These are phyloP conservation scores for Warburgia ugandensis DNA, from an alignment of 164 flowering plant genomes.

Conservation along the genomic window DNA sequence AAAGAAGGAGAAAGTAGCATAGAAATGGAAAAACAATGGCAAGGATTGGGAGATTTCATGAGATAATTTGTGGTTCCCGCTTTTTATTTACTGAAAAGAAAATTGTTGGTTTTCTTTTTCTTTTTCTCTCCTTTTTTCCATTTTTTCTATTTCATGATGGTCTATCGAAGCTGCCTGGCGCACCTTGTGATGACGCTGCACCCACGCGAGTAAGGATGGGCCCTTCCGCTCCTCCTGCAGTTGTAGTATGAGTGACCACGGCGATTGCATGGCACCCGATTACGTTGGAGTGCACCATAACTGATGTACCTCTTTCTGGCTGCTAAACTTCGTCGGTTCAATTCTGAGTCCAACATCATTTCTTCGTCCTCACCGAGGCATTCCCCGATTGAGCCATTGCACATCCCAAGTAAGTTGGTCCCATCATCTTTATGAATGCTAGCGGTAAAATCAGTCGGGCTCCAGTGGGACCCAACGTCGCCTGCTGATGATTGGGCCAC, in stretches of 20 bases:
- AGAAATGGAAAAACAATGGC: neutral
- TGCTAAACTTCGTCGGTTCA: slow-evolving; percentile 15
- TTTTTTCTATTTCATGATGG: neutral
- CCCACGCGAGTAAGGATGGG: slow-evolving; percentile 42
- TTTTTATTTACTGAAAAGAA: neutral
- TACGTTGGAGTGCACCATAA: slow-evolving; percentile 16
- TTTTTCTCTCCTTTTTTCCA: neutral
- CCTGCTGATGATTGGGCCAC: slow-evolving; percentile 1
- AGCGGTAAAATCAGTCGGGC: neutral
- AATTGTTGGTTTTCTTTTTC: neutral
- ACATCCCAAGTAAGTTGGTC: too few relatives aligned
- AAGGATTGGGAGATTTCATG: neutral
- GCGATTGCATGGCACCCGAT: slow-evolving; percentile 36
- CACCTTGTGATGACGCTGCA: slow-evolving; percentile 38
- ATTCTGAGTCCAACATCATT: slow-evolving; percentile 32
- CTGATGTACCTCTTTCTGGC: slow-evolving; percentile 4
- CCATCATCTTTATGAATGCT: too few relatives aligned
- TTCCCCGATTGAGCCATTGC: slow-evolving; percentile 10
- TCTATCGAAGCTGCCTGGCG: slow-evolving; percentile 16
- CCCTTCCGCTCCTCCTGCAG: slow-evolving; percentile 17
- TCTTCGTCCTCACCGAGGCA: slow-evolving; percentile 21
- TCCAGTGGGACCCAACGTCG: neutral
- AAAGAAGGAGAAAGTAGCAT: neutral
- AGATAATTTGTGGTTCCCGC: neutral
- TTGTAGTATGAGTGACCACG: slow-evolving; percentile 46